phyloP scores from a whole-genome alignment of 2,329 filamentous ascomycete species.

The Dactylellina cionopaga region DNA sequence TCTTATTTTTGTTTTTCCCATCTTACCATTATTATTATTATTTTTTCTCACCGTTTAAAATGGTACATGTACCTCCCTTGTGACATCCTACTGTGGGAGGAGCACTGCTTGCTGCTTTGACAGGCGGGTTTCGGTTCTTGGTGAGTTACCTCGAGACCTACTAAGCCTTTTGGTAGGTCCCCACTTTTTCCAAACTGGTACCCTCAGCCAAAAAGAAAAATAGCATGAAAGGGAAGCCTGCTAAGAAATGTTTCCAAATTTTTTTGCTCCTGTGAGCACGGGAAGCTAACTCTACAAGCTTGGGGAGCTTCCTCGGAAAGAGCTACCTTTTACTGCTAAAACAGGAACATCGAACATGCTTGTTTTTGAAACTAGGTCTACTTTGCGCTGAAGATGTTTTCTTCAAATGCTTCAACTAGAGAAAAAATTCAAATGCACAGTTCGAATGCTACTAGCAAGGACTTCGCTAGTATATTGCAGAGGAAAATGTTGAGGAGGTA shows the following conservation, averaged over 20 bases:
- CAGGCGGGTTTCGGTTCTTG: constrained; percentile 51
- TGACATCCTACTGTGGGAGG: constrained; percentile 51
- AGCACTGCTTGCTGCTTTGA: constrained; percentile 53
- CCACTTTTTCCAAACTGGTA: constrained; percentile 37
- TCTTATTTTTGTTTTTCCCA: constrained; percentile 47
- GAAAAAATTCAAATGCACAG: constrained; percentile 35
- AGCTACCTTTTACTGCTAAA: constrained; percentile 52
- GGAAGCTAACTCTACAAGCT: constrained; percentile 50
- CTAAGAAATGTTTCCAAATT: constrained; percentile 51
- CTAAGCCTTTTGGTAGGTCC: constrained; percentile 29
- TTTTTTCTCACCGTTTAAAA: constrained; percentile 49
- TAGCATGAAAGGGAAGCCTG: neutral
- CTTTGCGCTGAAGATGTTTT: constrained; percentile 28
- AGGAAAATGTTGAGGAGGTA: constrained; percentile 48
- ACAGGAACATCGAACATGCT: constrained; percentile 51
- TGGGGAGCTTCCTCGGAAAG: constrained; percentile 51
- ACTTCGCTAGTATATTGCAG: constrained; percentile 38
- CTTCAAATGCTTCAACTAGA: constrained; percentile 43
- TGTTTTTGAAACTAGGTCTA: constrained; percentile 24
- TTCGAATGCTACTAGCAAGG: constrained; percentile 48
- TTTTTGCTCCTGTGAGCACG: constrained; percentile 50
- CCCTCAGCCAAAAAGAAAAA: constrained; percentile 17
- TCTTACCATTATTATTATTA: too few relatives aligned
- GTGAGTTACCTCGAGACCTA: constrained; percentile 43
- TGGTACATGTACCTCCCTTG: constrained; percentile 44